Conservation (phyloP, 106 monocot genomes). For the Acorus calamus region DNA sequence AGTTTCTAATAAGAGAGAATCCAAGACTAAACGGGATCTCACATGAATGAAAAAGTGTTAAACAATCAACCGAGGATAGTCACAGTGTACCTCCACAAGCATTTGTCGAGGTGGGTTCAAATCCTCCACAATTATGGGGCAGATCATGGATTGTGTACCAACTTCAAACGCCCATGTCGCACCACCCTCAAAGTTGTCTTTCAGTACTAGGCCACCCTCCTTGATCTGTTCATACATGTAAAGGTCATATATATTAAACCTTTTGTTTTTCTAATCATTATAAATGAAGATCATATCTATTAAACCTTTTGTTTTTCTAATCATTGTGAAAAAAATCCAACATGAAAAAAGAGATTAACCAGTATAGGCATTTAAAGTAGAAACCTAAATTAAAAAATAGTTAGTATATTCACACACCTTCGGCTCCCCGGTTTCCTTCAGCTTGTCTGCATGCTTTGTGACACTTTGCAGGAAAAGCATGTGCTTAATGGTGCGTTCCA, state of each 20-base stretch:
- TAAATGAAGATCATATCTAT: too few species aligned
- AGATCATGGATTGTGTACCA: constrained; percentile 49
- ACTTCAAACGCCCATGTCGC: constrained; percentile 84
- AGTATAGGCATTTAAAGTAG: too few species aligned
- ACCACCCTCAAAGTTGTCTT: constrained; percentile 66
- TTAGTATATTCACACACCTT: constrained; percentile 31
- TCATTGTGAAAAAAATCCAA: too few species aligned
- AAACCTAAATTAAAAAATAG: too few species aligned
- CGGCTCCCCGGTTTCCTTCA: constrained; percentile 59
- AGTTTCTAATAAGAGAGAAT: neutral
- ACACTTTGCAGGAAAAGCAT: constrained; percentile 92
- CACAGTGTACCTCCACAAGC: constrained; percentile 71
- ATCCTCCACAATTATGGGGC: constrained; percentile 94
- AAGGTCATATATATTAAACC: too few species aligned
- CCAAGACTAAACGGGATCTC: too few species aligned
- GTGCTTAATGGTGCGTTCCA: constrained; percentile 89
- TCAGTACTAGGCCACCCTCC: constrained; percentile 52
- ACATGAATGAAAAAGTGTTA: too few species aligned
- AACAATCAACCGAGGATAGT: too few species aligned
- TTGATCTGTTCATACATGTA: constrained; percentile 26
- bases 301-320: too few species aligned
- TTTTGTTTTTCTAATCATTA: too few species aligned
- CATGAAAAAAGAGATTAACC: too few species aligned
- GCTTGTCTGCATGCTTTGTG: constrained; percentile 72
- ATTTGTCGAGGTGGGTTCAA: constrained; percentile 73